Base-by-base conservation (phyloP, 2,329 filamentous ascomycete species). In the Fusarium xylarioides region DNA sequence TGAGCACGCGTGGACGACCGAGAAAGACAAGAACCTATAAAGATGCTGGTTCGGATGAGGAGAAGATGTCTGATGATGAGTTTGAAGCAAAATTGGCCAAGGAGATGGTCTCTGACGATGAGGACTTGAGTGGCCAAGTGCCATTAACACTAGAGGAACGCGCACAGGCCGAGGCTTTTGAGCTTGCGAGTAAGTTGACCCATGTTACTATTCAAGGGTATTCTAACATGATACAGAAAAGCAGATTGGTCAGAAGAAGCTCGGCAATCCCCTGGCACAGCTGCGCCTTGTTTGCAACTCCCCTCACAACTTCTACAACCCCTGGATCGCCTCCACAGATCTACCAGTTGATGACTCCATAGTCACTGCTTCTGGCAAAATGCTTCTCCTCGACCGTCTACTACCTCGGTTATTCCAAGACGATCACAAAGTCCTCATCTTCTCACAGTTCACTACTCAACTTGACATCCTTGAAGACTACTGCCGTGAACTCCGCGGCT, bases 261-360 rank as follows among this genome's bases (percentile, higher is more conserved):
- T 98, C 3, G 95, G 96, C 52, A 99, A 99, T 74, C 93, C 95
- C 0, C 84, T 98, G 26, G 94, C 97, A 86, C 96, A 99, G 80
- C 89, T 97, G 7, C 92, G 96, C 1, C 88, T 98, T 0, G 94
- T 94, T 16, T 98, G 96, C 82, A 97, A 99, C 81, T 94, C 91
- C 1, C 96, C 96, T 0, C 95, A 98, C 82, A 97, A 98, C 79
- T 98, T 99, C 81, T 98, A 97, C 83, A 97, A 95, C 79, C 95
- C 96, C 0, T 98, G 95, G 89, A 86, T 89, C 0, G 85, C 86
- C 11, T 86, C 89, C 21, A 86, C 88, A 4, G 87, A 88, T 11
- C 81, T 87, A 0, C 84, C 88, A 0, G 84, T 94, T 0, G 95
- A 98, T 77, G 93, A 97, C 78, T 92, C 89, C 2, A 89, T 99